Conservation (phyloP, 495 filamentous ascomycete species). For the Penicillium parvum region DNA sequence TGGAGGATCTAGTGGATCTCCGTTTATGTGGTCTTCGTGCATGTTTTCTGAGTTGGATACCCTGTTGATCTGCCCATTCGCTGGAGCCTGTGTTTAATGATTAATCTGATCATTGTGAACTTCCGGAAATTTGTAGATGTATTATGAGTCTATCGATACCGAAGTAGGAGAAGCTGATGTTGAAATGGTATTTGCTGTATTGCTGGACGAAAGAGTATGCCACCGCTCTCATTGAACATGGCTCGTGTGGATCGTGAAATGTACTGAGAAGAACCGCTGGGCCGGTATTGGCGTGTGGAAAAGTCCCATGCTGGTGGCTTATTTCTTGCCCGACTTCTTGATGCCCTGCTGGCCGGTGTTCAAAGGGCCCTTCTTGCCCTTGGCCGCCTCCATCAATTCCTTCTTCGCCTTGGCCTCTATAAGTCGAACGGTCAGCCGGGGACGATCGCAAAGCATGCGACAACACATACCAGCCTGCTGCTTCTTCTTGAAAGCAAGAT, state of each 20-base stretch:
- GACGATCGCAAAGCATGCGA: neutral
- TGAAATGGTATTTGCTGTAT: slow-evolving; percentile 10
- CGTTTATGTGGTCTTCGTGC: neutral
- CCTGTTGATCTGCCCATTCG: slow-evolving; percentile 6
- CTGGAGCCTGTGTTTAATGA: slow-evolving; percentile 4
- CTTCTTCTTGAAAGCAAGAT: slow-evolving; percentile 70
- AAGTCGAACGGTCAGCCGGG: neutral
- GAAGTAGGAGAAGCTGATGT: slow-evolving; percentile 4
- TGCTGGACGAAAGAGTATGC: too few relatives aligned
- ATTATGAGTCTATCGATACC: too few relatives aligned
- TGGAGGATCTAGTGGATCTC: too few relatives aligned
- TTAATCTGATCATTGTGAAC: too few relatives aligned
- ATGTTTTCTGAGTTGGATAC: slow-evolving; percentile 9
- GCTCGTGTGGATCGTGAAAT: slow-evolving; percentile 36
- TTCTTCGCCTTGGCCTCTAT: slow-evolving; percentile 74
- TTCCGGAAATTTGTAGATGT: too few relatives aligned
- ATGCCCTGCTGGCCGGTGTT: slow-evolving; percentile 78
- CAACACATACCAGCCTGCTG: slow-evolving; percentile 59
- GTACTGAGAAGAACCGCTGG: slow-evolving; percentile 5
- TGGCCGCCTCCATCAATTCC: slow-evolving; percentile 62
- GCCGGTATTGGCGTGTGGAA: neutral
- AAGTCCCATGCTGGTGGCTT: slow-evolving; percentile 18
- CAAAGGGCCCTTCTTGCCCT: slow-evolving; percentile 55
- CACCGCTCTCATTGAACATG: slow-evolving; percentile 20
- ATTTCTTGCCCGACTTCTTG: slow-evolving; percentile 92